Evolutionary conservation across 805 yeast genomes (phyloP).

Genomic region (Teunomyces gatunensis): DNA sequence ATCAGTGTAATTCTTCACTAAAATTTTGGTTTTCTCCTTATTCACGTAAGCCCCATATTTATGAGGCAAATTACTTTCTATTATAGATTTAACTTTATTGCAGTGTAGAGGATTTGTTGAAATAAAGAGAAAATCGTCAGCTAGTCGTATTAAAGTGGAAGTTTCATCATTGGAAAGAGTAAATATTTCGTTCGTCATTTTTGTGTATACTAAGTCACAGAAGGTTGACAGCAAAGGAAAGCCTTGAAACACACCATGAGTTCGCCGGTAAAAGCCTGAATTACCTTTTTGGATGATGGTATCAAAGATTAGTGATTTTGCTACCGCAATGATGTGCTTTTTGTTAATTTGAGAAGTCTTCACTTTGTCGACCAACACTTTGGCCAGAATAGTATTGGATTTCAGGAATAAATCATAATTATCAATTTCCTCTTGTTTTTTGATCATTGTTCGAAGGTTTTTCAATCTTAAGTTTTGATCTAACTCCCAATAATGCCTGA

Average conservation of each 20-base stretch:
- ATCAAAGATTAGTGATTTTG: slow-evolving; percentile 52
- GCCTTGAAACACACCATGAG: slow-evolving; percentile 81
- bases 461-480: slow-evolving; percentile 4
- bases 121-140: slow-evolving; percentile 82
- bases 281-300: slow-evolving; percentile 43
- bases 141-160: slow-evolving; percentile 57
- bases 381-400: neutral
- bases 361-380: slow-evolving; percentile 25
- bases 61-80: slow-evolving; percentile 19
- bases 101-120: slow-evolving; percentile 38
- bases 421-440: slow-evolving; percentile 12
- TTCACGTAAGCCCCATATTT: slow-evolving; percentile 37
- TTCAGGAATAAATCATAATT: slow-evolving; percentile 12
- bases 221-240: slow-evolving; percentile 70
- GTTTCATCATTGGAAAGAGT: slow-evolving; percentile 16
- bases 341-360: slow-evolving; percentile 37
- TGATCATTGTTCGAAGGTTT: slow-evolving; percentile 12
- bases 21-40: slow-evolving; percentile 22
- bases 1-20: slow-evolving; percentile 11
- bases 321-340: slow-evolving; percentile 43
- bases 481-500: slow-evolving; percentile 16
- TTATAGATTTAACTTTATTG: slow-evolving; percentile 14
- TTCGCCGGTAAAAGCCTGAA: slow-evolving; percentile 44
- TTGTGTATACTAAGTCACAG: slow-evolving; percentile 72
- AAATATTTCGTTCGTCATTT: slow-evolving; percentile 45